Base-by-base conservation (phyloP, 208 protist species). In the Endotrypanum monterogeii region DNA sequence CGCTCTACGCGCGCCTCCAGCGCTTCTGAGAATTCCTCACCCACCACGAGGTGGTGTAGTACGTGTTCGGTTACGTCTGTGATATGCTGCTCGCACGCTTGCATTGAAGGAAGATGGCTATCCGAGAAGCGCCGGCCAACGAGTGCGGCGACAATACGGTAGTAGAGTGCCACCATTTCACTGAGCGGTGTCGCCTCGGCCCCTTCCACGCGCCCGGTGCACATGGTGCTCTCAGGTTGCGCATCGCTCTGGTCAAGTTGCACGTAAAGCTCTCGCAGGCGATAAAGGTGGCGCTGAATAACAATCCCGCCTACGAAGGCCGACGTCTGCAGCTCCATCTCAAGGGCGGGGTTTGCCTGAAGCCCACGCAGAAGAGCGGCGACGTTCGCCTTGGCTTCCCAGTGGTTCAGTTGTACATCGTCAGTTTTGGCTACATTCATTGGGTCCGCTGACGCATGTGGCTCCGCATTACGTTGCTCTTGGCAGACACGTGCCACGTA, bases 141-240 rank as follows among this genome's bases (percentile, higher is more conserved):
- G 23, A 82, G 50, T 6, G 73, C 65, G 12, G 81, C 65, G 25
- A 85, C 81, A n/a, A 85, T 51, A 37, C 81, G 81, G 63, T 82
- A 60, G 54, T 85, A 85, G 5, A 85, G 67, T 6, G 44, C 6
- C 18, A 58, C 30, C 67, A 85, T 85, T 32, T 85, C 81, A 6
- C 54, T 30, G 18, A 71, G 54, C 54, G 68, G 68, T 16, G 68
- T 60, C 28, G 63, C 63, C n/a, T 46, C 63, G 16, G 30, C 52
- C 20, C 20, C 67, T 28, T 50, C 35, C 37, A 60, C 52, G 20
- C 46, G 30, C 6, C 30, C 51, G 46, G 67, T 61, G 67, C 37
- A 39, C 30, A 46, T 23, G 23, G 4, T 28, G 0, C 41, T 6
- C 46, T 73, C 55, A 25, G 39, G 48, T 41, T n/a, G 41, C 8